Conservation (phyloP, 2,329 filamentous ascomycete genomes). For the Clarireedia homoeocarpa region DNA sequence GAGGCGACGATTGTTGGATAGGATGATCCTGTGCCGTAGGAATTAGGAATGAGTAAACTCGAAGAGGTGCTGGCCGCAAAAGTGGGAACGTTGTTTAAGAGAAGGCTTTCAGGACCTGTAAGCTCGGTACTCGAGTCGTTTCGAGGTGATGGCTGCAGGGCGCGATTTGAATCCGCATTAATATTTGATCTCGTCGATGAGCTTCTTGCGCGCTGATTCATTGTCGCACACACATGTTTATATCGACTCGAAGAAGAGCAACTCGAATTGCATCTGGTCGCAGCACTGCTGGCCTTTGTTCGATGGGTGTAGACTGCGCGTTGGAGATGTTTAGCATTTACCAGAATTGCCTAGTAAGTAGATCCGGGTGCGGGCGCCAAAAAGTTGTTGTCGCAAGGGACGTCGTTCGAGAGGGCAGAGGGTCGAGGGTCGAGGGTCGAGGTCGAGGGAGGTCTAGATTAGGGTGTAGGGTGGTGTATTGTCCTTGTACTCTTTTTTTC, state of each 20-base stretch:
- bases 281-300: conserved; percentile 1
- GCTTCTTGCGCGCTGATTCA: conserved; percentile 7
- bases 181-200: conserved; percentile 8
- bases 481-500: too few relatives aligned
- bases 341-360: neutral
- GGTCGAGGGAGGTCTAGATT: neutral
- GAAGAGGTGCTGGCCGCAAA: conserved; percentile 25
- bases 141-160: conserved; percentile 8
- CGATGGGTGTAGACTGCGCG: conserved; percentile 1
- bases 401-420: neutral
- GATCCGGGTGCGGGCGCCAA: conserved; percentile 1
- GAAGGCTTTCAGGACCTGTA: conserved; percentile 15
- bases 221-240: conserved; percentile 8
- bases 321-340: neutral
- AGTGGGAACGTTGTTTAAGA: conserved; percentile 28
- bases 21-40: conserved; percentile 31
- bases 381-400: neutral
- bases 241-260: neutral
- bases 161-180: conserved; percentile 4
- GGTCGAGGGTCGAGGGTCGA: neutral
- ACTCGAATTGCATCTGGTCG: conserved; percentile 5
- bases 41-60: conserved; percentile 31
- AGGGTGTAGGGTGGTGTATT: too few relatives aligned
- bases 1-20: conserved; percentile 32
- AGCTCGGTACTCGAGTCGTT: conserved; percentile 4